Evolutionary conservation across 1,139 yeast genomes (phyloP).

Genomic region (Magnusiomyces starmeri): DNA sequence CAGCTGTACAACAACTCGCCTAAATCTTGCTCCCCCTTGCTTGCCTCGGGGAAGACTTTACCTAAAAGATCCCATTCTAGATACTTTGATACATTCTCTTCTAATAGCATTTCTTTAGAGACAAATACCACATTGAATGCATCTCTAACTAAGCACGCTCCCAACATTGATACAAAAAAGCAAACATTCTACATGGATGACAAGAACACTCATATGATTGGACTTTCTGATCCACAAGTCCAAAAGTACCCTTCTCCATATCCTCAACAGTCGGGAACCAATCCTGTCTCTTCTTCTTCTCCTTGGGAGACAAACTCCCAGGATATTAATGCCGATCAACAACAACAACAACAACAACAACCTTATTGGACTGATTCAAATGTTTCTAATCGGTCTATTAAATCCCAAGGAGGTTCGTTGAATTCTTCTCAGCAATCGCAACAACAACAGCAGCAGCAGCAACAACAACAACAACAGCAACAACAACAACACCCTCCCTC

Average conservation of each 20-base stretch:
- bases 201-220: slow-evolving; percentile 2
- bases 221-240: slow-evolving; percentile 2
- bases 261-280: neutral
- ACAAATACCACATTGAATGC: no score
- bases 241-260: neutral
- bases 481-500: no score
- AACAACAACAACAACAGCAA: no score
- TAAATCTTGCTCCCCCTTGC: no score
- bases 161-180: neutral
- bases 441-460: no score
- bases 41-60: no score
- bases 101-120: neutral
- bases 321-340: neutral
- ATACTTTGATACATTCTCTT: slow-evolving; percentile 4
- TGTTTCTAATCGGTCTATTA: slow-evolving; percentile 2
- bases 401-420: no score
- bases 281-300: slow-evolving; percentile 13
- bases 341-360: neutral
- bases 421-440: no score
- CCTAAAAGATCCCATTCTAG: slow-evolving; percentile 6
- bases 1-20: no score
- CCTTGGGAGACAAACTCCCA: slow-evolving; percentile 11
- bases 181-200: slow-evolving; percentile 6
- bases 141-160: neutral
- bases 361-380: slow-evolving; percentile 14